phyloP scores from a whole-genome alignment of 805 yeast species.

The Isabelozyma rhagii region DNA sequence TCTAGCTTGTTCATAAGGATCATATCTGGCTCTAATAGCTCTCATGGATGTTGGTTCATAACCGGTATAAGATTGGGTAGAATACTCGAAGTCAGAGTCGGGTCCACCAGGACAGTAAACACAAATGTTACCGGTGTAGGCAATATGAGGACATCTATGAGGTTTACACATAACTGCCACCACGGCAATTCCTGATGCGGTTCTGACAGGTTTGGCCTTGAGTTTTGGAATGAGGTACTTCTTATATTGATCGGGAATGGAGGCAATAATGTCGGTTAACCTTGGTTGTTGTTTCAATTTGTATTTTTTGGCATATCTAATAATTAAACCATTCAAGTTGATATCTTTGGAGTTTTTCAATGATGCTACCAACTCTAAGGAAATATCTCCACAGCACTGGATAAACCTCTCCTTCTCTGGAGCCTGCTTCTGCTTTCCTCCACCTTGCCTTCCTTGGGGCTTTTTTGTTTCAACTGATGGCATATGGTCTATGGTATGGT shows the following conservation, averaged over 20 bases:
- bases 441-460: slow-evolving; percentile 11
- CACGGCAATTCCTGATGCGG: slow-evolving; percentile 98
- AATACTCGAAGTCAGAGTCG: slow-evolving; percentile 95
- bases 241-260: slow-evolving; percentile 95
- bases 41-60: slow-evolving; percentile 99
- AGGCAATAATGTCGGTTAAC: slow-evolving; percentile 87
- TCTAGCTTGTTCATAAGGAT: slow-evolving; percentile 97
- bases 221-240: slow-evolving; percentile 87
- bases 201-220: slow-evolving; percentile 97
- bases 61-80: slow-evolving; percentile 97
- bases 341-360: slow-evolving; percentile 72
- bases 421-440: slow-evolving; percentile 60
- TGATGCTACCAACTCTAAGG: slow-evolving; percentile 78
- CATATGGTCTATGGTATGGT: slow-evolving; percentile 16
- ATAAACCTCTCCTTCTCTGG: slow-evolving; percentile 93
- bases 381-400: slow-evolving; percentile 89
- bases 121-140: slow-evolving; percentile 97
- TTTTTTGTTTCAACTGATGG: slow-evolving; percentile 23
- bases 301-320: slow-evolving; percentile 82
- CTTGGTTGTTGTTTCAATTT: slow-evolving; percentile 90
- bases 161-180: slow-evolving; percentile 99
- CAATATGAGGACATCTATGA: slow-evolving; percentile 98
- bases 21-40: slow-evolving; percentile 97
- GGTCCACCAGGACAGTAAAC: slow-evolving; percentile 99
- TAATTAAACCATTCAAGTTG: slow-evolving; percentile 86